Conservation (phyloP, 169 alveolate species). For the Eimeria acervulina region DNA sequence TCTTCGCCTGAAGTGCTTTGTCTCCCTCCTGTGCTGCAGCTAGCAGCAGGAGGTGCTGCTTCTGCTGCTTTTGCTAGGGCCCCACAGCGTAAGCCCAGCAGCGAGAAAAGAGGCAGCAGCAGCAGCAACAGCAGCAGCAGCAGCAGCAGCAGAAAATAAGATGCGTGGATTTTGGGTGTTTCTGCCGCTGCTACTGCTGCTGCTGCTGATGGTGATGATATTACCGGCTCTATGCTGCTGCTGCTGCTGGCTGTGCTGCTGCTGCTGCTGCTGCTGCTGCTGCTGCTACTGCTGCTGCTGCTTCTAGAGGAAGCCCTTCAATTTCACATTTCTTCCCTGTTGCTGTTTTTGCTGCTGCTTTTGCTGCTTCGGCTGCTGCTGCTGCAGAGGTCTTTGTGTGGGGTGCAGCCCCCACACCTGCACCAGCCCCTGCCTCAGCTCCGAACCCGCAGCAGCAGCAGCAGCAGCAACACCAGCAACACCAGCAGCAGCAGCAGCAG, state of each 20-base stretch:
- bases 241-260: background rate
- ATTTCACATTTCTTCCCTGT: background rate
- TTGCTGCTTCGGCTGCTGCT: background rate
- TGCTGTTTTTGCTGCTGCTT: background rate
- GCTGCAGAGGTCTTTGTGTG: slow-evolving; percentile 24
- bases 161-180: too few species aligned
- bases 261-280: background rate
- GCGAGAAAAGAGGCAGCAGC: background rate
- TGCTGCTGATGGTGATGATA: too few species aligned
- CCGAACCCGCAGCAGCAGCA: background rate
- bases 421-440: background rate
- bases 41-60: slow-evolving; percentile 9
- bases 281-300: background rate
- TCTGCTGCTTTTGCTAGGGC: background rate
- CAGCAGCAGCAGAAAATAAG: background rate
- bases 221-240: too few species aligned
- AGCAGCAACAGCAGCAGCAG: background rate
- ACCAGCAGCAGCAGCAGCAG: background rate
- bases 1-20: background rate
- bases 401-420: background rate
- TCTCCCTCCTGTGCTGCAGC: slow-evolving; percentile 7
- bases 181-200: too few species aligned
- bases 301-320: background rate
- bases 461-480: slow-evolving; percentile 4
- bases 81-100: slow-evolving; percentile 8